Evolutionary conservation across 208 protist genomes (phyloP).

Genomic region (Entamoeba moshkovskii): DNA sequence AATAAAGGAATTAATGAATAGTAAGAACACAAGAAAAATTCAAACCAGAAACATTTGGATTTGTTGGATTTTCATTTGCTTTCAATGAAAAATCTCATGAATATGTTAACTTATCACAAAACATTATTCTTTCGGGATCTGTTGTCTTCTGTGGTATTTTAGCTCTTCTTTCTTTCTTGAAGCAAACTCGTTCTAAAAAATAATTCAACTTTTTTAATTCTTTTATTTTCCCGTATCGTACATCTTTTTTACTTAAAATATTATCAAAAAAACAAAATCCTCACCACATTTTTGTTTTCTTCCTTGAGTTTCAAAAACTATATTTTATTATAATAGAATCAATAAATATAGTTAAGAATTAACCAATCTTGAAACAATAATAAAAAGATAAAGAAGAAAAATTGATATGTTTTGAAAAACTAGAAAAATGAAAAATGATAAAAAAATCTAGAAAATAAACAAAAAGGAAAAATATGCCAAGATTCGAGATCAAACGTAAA

Average conservation of each 20-base stretch:
- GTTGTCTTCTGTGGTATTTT: neutral
- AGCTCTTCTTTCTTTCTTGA: neutral
- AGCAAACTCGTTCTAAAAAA: no score
- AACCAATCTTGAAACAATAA: no score
- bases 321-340: neutral
- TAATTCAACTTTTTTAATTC: no score
- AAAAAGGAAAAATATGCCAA: neutral
- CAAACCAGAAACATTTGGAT: neutral
- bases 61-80: neutral
- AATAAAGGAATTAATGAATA: neutral
- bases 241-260: no score
- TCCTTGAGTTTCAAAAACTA: neutral
- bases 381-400: no score
- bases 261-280: no score
- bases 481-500: neutral
- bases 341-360: no score
- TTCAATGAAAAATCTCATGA: neutral
- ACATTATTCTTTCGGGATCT: neutral
- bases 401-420: no score
- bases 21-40: neutral
- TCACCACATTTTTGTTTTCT: no score
- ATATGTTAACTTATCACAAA: neutral
- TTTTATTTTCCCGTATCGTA: no score
- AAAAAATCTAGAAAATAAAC: neutral
- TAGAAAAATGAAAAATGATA: neutral